Evolutionary conservation across 495 filamentous ascomycete species (phyloP).

Genomic region (Neurospora pannonica): DNA sequence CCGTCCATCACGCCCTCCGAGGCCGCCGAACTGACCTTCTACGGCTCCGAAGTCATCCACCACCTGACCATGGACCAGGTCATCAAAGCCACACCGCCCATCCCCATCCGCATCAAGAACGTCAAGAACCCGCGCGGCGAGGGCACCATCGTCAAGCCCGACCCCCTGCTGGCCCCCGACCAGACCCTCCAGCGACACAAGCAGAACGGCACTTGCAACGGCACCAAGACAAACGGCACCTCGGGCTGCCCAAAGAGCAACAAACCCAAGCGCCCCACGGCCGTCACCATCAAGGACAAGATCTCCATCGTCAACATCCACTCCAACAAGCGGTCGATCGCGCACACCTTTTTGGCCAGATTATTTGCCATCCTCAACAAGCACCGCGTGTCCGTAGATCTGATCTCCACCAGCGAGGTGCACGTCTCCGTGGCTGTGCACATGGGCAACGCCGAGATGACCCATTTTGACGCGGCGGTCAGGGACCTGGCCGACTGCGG

Average conservation of each 20-base stretch:
- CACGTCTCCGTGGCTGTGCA: conserved; percentile 95
- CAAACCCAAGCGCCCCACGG: conserved; percentile 55
- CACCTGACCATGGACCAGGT: conserved; percentile 98
- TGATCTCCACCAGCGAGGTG: conserved; percentile 89
- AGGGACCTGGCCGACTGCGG: conserved; percentile 68
- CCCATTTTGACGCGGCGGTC: conserved; percentile 55
- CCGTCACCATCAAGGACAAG: conserved; percentile 90
- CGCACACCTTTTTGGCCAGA: conserved; percentile 84
- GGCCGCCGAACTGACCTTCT: conserved; percentile 85
- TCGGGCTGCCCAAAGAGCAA: conserved; percentile 33
- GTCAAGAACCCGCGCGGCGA: conserved; percentile 85
- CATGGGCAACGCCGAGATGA: conserved; percentile 55
- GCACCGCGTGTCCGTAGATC: conserved; percentile 72
- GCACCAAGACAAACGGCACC: conserved; percentile 3
- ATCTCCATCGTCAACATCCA: conserved; percentile 92
- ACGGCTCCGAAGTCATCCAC: conserved; percentile 92
- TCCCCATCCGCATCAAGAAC: conserved; percentile 96
- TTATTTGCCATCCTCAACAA: conserved; percentile 81
- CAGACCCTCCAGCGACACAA: conserved; percentile 35
- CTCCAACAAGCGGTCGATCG: conserved; percentile 66
- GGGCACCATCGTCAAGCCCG: conserved; percentile 76
- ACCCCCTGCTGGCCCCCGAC: conserved; percentile 34
- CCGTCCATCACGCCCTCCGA: conserved; percentile 75
- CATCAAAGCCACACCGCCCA: conserved; percentile 70
- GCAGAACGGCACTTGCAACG: background rate